A percentile compares a stretch with the other conserved stretches of the same genome.
Conservation (phyloP, 164 flowering plant species). For the Cinnamomum micranthum region DNA sequence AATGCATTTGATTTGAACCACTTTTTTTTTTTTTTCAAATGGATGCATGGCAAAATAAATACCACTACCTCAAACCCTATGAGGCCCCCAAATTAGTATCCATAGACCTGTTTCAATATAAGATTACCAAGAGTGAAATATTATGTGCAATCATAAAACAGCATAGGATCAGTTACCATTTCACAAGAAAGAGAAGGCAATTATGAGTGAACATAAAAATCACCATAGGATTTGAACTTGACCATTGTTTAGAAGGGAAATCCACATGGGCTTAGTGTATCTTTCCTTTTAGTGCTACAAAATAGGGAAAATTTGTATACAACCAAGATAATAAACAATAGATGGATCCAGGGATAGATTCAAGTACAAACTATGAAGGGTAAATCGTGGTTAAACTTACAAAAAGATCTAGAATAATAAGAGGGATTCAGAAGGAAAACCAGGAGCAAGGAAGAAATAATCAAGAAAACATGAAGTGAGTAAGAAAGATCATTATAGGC, state of each 20-base stretch:
- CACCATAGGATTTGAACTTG: not conserved
- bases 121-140: not conserved
- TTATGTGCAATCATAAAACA: too few species aligned
- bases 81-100: conserved; percentile 33
- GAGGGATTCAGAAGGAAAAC: not conserved
- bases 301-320: not conserved
- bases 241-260: not conserved
- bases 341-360: not conserved
- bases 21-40: conserved; percentile 20
- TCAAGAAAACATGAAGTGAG: not conserved
- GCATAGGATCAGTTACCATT: too few species aligned
- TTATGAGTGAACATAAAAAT: not conserved
- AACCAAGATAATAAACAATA: not conserved
- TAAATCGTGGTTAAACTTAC: too few species aligned
- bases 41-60: conserved; percentile 20
- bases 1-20: conserved; percentile 6
- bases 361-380: not conserved
- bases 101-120: conserved; percentile 34
- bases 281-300: not conserved
- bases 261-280: not conserved
- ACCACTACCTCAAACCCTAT: conserved; percentile 19
- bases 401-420: not conserved
- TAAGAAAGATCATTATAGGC: not conserved
- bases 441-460: not conserved
- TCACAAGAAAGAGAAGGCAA: not conserved